Evolutionary conservation across 1,139 yeast species (phyloP).

Genomic region (Saccharomyces pastorianus): DNA sequence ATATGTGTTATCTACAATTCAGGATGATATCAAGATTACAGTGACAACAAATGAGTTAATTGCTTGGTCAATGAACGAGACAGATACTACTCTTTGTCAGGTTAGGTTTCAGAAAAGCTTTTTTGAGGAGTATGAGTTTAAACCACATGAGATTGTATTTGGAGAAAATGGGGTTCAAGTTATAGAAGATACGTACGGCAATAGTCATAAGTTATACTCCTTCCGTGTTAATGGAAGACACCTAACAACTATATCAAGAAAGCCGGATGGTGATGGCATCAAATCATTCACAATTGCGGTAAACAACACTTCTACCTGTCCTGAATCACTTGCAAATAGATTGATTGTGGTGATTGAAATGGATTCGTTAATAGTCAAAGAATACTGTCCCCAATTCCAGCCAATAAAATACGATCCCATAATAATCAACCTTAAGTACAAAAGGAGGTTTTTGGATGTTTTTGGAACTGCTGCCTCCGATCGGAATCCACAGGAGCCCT

Average conservation of each 20-base stretch:
- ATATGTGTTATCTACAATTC: conserved; percentile 21
- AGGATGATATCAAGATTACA: conserved; percentile 25
- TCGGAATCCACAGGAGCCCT: conserved; percentile 15
- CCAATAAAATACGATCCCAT: conserved; percentile 39
- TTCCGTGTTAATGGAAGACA: conserved; percentile 43
- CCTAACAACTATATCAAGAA: conserved; percentile 42
- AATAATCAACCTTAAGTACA: conserved; percentile 37
- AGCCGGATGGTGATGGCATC: conserved; percentile 38
- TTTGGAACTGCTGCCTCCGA: conserved; percentile 19
- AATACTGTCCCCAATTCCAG: conserved; percentile 44
- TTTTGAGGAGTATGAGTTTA: conserved; percentile 24
- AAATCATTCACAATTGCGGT: conserved; percentile 33
- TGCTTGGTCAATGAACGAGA: conserved; percentile 25
- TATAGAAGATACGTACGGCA: conserved; percentile 19
- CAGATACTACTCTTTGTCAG: conserved; percentile 27
- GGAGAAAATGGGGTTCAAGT: conserved; percentile 30
- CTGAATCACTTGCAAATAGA: conserved; percentile 34
- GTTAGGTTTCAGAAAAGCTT: conserved; percentile 20
- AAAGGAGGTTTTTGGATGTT: conserved; percentile 31
- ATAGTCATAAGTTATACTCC: conserved; percentile 33
- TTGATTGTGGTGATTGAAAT: conserved; percentile 44
- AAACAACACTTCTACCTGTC: conserved; percentile 27
- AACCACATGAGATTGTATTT: conserved; percentile 26
- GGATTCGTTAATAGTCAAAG: conserved; percentile 44
- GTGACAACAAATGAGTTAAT: conserved; percentile 22